A percentile compares a stretch with the other conserved stretches of the same genome.
Conservation (phyloP, 352 stramenopile genomes). For the Phytophthora capsici region DNA sequence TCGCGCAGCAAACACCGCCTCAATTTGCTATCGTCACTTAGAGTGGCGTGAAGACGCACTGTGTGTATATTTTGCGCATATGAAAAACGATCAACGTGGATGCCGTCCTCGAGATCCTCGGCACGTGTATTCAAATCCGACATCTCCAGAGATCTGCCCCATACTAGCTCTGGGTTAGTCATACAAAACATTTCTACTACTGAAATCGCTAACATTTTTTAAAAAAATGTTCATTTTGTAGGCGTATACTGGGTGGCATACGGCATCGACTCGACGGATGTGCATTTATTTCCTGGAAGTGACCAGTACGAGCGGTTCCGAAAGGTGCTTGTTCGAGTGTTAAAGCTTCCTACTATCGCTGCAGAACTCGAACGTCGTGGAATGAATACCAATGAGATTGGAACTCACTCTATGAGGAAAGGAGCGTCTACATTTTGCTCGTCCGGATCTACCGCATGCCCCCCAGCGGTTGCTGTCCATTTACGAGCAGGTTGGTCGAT, state of each 20-base stretch:
- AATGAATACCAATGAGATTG: constrained; percentile 6
- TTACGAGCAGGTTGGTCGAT: constrained; percentile 3
- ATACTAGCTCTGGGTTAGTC: constrained; percentile 42
- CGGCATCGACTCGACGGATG: neutral
- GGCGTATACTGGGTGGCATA: neutral
- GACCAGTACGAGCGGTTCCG: constrained; percentile 1
- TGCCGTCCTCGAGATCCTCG: constrained; percentile 27
- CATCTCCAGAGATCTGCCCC: constrained; percentile 31
- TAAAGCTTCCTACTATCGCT: neutral
- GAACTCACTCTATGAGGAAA: constrained; percentile 29
- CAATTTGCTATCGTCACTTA: constrained; percentile 29
- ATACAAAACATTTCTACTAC: too few species aligned
- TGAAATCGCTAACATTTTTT: too few species aligned
- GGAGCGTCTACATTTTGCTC: constrained; percentile 10
- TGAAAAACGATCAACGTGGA: constrained; percentile 41
- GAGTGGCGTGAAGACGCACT: constrained; percentile 40
- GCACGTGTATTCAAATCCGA: constrained; percentile 43
- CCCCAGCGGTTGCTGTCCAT: constrained; percentile 3
- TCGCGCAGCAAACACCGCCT: constrained; percentile 16
- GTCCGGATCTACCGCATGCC: constrained; percentile 12
- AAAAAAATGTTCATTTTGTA: too few species aligned
- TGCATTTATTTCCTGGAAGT: neutral
- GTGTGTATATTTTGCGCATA: constrained; percentile 43
- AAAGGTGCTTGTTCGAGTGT: neutral
- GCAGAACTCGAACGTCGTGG: neutral